Percentiles rank a stretch among this genome's conserved stretches.
These are phyloP conservation scores for Emericellopsis atlantica DNA, from an alignment of 2,329 filamentous ascomycete genomes.

Conservation along the genomic window DNA sequence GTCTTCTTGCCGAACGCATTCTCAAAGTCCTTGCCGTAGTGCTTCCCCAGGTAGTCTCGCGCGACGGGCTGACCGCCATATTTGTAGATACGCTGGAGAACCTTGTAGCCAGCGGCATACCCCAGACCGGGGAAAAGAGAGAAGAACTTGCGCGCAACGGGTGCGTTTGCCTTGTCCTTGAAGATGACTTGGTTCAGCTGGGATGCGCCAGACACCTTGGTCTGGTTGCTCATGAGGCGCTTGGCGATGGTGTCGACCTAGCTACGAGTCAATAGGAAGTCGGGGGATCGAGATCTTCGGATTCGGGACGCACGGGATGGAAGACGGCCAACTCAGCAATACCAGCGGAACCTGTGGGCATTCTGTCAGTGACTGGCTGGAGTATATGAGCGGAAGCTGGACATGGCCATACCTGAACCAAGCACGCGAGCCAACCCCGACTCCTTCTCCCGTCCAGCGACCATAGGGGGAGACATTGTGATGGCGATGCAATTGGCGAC, in stretches of 20 bases:
- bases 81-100: slow-evolving; percentile 96
- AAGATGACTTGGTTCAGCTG: slow-evolving; percentile 89
- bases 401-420: slow-evolving; percentile 70
- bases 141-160: slow-evolving; percentile 68
- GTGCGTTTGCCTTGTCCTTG: slow-evolving; percentile 68
- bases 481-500: background rate
- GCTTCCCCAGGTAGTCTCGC: slow-evolving; percentile 69
- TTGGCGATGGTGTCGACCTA: slow-evolving; percentile 97
- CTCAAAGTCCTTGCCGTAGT: slow-evolving; percentile 80
- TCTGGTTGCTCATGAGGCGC: slow-evolving; percentile 97
- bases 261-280: background rate
- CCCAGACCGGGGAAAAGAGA: slow-evolving; percentile 94
- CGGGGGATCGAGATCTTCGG: background rate
- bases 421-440: slow-evolving; percentile 78
- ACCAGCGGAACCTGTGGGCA: slow-evolving; percentile 66
- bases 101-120: slow-evolving; percentile 96
- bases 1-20: slow-evolving; percentile 88
- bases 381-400: background rate
- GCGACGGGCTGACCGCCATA: slow-evolving; percentile 95
- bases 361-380: background rate
- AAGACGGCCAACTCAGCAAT: slow-evolving; percentile 90
- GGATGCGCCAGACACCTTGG: slow-evolving; percentile 26
- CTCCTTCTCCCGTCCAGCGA: slow-evolving; percentile 55
- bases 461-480: slow-evolving; percentile 47
- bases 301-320: slow-evolving; percentile 54